Percentiles rank a stretch among this genome's conserved stretches.
These are phyloP conservation scores for Talaromyces wortmannii DNA, from an alignment of 495 filamentous ascomycete genomes.

Conservation along the genomic window DNA sequence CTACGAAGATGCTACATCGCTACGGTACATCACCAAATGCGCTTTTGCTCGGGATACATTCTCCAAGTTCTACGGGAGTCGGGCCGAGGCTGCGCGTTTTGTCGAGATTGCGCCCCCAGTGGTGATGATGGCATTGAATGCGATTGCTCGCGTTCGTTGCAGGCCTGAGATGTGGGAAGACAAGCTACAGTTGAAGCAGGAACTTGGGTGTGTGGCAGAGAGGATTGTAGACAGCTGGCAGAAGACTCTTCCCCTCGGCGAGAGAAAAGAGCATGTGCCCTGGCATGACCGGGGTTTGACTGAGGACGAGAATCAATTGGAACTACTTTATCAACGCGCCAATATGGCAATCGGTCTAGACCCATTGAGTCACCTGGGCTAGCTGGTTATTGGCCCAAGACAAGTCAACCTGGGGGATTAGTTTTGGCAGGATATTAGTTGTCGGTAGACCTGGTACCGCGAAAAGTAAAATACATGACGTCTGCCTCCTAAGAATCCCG, in stretches of 20 bases:
- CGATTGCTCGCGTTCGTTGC: background rate
- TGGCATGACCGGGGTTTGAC: background rate
- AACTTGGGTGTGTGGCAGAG: background rate
- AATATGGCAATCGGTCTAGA: background rate
- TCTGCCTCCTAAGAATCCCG: too few species aligned
- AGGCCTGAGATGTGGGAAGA: background rate
- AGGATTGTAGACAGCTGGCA: background rate
- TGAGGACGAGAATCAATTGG: background rate
- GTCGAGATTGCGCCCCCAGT: background rate
- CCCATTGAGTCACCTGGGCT: too few species aligned
- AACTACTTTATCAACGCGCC: background rate
- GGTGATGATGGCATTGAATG: background rate
- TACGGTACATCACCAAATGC: background rate
- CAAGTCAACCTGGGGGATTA: too few species aligned
- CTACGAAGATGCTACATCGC: background rate
- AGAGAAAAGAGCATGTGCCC: background rate
- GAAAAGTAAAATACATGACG: too few species aligned
- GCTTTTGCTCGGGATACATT: background rate
- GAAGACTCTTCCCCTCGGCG: background rate
- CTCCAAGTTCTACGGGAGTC: background rate
- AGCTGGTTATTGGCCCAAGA: too few species aligned
- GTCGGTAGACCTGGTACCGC: too few species aligned
- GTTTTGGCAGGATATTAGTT: too few species aligned
- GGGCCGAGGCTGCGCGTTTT: background rate
- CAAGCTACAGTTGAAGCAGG: background rate